phyloP scores from a whole-genome alignment of 768 basidiomycete species.

The Pleurotus tuber-regium region DNA sequence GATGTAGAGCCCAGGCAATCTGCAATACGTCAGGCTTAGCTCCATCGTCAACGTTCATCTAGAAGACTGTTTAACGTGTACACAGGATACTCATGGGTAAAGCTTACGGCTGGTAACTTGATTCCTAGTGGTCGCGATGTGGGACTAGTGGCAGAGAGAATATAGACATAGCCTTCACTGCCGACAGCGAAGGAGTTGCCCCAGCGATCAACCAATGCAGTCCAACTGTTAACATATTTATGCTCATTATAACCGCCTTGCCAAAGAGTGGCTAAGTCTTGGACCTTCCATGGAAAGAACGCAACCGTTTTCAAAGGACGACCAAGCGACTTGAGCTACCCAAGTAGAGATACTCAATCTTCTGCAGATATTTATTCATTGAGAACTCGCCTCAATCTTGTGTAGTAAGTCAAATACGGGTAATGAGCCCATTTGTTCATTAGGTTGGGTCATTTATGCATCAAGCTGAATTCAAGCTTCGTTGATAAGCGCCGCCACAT shows the following conservation, averaged over 20 bases:
- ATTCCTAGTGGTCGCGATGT: constrained; percentile 29
- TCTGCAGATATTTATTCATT: background rate
- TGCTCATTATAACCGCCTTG: constrained; percentile 26
- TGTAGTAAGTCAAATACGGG: background rate
- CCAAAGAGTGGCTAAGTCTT: constrained; percentile 39
- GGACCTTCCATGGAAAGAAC: constrained; percentile 45
- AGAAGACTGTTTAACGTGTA: constrained; percentile 11
- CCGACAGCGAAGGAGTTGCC: constrained; percentile 52
- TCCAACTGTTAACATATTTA: constrained; percentile 41
- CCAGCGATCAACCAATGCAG: constrained; percentile 42
- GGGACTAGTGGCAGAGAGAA: constrained; percentile 31
- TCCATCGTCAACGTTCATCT: background rate
- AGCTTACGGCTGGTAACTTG: constrained; percentile 25
- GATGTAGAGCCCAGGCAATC: constrained; percentile 60
- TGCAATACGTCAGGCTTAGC: constrained; percentile 9
- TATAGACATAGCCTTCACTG: constrained; percentile 31
- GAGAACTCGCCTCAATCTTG: background rate
- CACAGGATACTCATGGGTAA: background rate
- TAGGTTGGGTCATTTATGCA: too few species aligned
- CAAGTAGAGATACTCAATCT: constrained; percentile 20
- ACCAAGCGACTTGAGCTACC: constrained; percentile 20
- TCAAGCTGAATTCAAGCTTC: too few species aligned
- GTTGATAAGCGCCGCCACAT: too few species aligned
- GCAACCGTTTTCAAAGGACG: constrained; percentile 38
- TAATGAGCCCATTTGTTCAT: too few species aligned